Base-by-base conservation (phyloP, 139 green algal species). In the Chlorokybus atmophyticus region DNA sequence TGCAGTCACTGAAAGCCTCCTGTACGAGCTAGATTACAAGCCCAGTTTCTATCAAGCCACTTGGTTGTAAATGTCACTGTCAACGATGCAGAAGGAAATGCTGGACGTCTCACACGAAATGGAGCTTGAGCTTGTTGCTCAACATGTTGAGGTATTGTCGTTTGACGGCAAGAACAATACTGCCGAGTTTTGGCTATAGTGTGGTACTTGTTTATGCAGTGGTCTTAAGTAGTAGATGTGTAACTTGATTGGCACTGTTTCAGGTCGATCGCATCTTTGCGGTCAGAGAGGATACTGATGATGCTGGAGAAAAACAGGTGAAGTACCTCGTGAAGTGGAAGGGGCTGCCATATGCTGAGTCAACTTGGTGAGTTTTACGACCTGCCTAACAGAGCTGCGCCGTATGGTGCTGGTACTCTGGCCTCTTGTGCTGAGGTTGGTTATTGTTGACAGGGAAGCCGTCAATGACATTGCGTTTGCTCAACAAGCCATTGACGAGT, bases 271-370 rank as follows among this genome's bases (percentile, higher is more conserved):
- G 10, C n/a, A 35, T 74, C n/a, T 32, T 69, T 17, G 40, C 30
- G 35, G 50, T 59, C 25, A 59, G 25, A 4, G 27, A 50, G n/a
- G 29, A 19, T 24, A 39, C 29, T 1, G 60, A 56, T 0, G 39
- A 70, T 3, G 40, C 30, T n/a, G 60, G 42, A n/a, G 35, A 32
- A 2, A 60, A 69, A 50, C 56, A 64, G 24, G 61, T 66, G 42
- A 57, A 66, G 62, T 90, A 83, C 73, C 70, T 93, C 40, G 70
- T 84, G 53, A 94, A 96, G 71, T 96, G 88, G 88, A 63, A 79
- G 57, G 89, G 83, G 3, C 75, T 96, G 63, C 82, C 86, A 0
- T 96, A 96, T 68, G 69, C 57, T 2, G 84, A 96, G 60, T 77
- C 60, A 63, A 96, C 87, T 0, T 96, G 82, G 80, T 71, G n/a